Evolutionary conservation across 2,329 filamentous ascomycete genomes (phyloP).

Genomic region (Cercospora janseana): DNA sequence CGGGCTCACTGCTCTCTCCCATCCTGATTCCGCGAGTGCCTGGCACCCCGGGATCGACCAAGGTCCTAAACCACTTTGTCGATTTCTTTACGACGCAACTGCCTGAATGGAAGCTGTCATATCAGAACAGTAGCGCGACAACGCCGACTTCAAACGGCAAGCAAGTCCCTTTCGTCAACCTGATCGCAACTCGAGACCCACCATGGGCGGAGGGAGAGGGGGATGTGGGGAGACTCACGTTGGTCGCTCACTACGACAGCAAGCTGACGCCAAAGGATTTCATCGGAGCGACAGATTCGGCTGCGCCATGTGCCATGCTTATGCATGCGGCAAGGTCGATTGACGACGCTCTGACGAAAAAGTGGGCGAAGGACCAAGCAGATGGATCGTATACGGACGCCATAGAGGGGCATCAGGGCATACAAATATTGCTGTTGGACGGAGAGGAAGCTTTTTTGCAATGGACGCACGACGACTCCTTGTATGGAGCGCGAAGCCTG

Average conservation of each 20-base stretch:
- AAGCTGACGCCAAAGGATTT: constrained; percentile 79
- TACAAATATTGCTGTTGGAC: constrained; percentile 88
- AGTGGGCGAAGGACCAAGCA: constrained; percentile 72
- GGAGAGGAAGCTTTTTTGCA: constrained; percentile 86
- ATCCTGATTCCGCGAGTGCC: constrained; percentile 87
- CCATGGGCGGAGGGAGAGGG: constrained; percentile 68
- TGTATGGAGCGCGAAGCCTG: constrained; percentile 79
- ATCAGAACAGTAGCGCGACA: constrained; percentile 85
- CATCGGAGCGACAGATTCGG: constrained; percentile 89
- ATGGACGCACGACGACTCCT: constrained; percentile 78
- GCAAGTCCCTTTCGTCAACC: constrained; percentile 78
- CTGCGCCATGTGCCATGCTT: constrained; percentile 89
- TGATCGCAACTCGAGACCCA: constrained; percentile 84
- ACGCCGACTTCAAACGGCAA: constrained; percentile 72
- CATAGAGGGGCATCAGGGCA: constrained; percentile 72
- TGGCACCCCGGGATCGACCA: constrained; percentile 71
- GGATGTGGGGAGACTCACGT: constrained; percentile 74
- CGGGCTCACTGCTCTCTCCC: constrained; percentile 74
- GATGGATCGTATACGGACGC: constrained; percentile 42
- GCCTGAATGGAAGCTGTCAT: constrained; percentile 74
- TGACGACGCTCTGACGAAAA: constrained; percentile 73
- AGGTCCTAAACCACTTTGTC: constrained; percentile 77
- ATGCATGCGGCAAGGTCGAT: constrained; percentile 81
- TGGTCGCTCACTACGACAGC: constrained; percentile 93
- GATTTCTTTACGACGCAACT: constrained; percentile 74